These are phyloP conservation scores for Fusarium lateritium DNA, from an alignment of 2,329 filamentous ascomycete genomes.

Conservation along the genomic window DNA sequence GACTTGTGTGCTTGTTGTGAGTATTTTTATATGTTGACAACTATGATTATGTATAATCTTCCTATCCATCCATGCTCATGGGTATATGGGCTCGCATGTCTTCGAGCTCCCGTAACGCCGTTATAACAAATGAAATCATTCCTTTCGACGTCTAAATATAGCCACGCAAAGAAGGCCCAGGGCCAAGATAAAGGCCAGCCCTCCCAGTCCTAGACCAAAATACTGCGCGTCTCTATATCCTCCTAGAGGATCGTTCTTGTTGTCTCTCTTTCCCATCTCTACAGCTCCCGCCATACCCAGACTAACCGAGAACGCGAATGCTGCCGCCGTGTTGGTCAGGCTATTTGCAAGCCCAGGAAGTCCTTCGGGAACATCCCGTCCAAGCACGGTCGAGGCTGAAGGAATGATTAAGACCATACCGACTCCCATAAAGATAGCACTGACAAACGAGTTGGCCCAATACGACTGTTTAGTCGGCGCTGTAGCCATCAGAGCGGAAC, in stretches of 20 bases:
- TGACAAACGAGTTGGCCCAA: constrained; percentile 47
- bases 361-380: constrained; percentile 42
- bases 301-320: constrained; percentile 43
- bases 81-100: constrained; percentile 27
- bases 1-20: constrained; percentile 14
- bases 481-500: constrained; percentile 45
- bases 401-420: constrained; percentile 46
- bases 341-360: constrained; percentile 42
- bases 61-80: constrained; percentile 16
- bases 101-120: constrained; percentile 8
- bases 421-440: constrained; percentile 46
- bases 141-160: constrained; percentile 38
- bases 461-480: constrained; percentile 43
- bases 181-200: constrained; percentile 42
- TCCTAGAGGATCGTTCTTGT: constrained; percentile 25
- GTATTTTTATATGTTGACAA: neutral
- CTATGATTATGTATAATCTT: neutral
- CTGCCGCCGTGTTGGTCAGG: constrained; percentile 38
- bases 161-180: constrained; percentile 36
- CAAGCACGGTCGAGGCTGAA: constrained; percentile 38
- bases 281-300: constrained; percentile 47
- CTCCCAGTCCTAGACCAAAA: constrained; percentile 43
- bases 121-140: constrained; percentile 11
- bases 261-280: constrained; percentile 31
- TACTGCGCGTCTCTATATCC: constrained; percentile 47